Base-by-base conservation (phyloP, 305 asterid genomes). In the Caryopteris hybrid region DNA sequence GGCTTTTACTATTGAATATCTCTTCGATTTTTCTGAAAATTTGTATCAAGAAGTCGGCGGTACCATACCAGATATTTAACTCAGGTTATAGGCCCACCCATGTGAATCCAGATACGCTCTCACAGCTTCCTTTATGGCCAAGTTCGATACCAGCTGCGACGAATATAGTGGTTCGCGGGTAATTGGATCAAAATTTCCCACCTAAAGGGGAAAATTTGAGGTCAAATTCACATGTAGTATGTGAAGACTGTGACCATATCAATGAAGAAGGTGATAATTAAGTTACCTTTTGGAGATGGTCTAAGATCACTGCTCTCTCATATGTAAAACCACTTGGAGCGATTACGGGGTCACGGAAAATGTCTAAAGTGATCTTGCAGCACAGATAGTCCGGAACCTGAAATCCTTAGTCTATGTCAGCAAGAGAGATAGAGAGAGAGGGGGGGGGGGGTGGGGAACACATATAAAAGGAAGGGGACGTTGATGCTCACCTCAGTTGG, bases 101-200 rank as follows among this genome's bases (percentile, higher is more conserved):
- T 87, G 93, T 68, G 68, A 55, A 17, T 79, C 93, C 69, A 94
- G 78, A 66, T 75, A 91, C 20, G 88, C 83, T 67, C 79, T 85
- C 29, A 91, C 96, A n/a, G 97, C 99, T 79, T 83, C 97, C 82
- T 91, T 91, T 34, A 94, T 80, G 58, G 95, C 96, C 80, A 91
- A 71, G 83, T 94, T 94, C 17, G 97, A 79, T 31, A 87, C 85
- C 77, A 94, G 70, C 77, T 87, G 97, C 59, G 85, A 83, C 45
- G 80, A 48, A 64, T 59, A 38, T 13, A 91, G 90, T 5, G 87
- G 68, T 53, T 86, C 91, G 2, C 95, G 97, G 8, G 95, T 94
- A 17, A 91, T 66, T 2, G 97, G 99, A 41, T 91, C 97, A 34
- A 94, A 91, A 2, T 81, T 77, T 31, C 99, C 99, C 69, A 88